Evolutionary conservation across 179 eudicot species (phyloP).

Genomic region (Beta macrorhiza): DNA sequence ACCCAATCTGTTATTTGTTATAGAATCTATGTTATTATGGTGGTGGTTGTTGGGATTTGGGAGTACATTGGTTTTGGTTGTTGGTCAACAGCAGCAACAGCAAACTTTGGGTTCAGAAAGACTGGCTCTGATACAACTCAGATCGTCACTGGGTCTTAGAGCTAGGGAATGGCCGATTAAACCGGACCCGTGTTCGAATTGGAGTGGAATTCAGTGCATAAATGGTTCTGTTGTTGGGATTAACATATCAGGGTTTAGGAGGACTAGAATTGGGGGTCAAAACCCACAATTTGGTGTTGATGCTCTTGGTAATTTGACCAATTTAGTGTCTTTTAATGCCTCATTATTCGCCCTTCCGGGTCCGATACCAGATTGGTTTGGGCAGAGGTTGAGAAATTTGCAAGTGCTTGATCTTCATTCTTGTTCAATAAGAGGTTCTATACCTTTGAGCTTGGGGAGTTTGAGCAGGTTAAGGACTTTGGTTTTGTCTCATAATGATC

Average conservation of each 20-base stretch:
- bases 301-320: slow-evolving; percentile 68
- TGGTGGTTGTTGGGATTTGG: slow-evolving; percentile 35
- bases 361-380: slow-evolving; percentile 83
- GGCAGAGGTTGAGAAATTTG: slow-evolving; percentile 44
- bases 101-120: slow-evolving; percentile 41
- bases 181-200: slow-evolving; percentile 60
- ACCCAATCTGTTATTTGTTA: slow-evolving; percentile 18
- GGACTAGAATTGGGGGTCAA: slow-evolving; percentile 65
- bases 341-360: slow-evolving; percentile 66
- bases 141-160: slow-evolving; percentile 83
- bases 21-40: slow-evolving; percentile 25
- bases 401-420: slow-evolving; percentile 79
- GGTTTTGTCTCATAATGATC: slow-evolving; percentile 54
- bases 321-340: slow-evolving; percentile 67
- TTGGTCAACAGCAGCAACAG: slow-evolving; percentile 38
- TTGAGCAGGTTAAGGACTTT: slow-evolving; percentile 49
- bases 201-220: slow-evolving; percentile 74
- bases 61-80: slow-evolving; percentile 32
- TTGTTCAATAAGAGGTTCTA: slow-evolving; percentile 56
- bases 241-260: slow-evolving; percentile 77
- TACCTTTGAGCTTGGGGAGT: slow-evolving; percentile 73
- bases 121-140: slow-evolving; percentile 58
- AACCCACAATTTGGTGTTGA: slow-evolving; percentile 85
- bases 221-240: slow-evolving; percentile 71
- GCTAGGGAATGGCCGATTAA: slow-evolving; percentile 84